These are phyloP conservation scores for Populus hybrid DNA, from an alignment of 441 rosid genomes.

Conservation along the genomic window DNA sequence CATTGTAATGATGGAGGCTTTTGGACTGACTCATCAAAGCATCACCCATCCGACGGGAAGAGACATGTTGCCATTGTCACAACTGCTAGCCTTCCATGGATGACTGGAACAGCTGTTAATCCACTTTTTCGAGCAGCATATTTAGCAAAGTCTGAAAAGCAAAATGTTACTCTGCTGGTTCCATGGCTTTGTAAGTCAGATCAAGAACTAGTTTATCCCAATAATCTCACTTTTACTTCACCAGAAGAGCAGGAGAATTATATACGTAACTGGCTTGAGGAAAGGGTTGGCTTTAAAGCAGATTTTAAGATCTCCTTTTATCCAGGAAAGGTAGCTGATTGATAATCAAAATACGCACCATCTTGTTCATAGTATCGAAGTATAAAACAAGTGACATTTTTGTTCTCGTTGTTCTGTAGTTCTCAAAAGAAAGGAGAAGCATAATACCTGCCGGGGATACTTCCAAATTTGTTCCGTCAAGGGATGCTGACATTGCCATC, in stretches of 20 bases:
- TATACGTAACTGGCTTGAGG: slow-evolving; percentile 93
- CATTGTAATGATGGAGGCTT: slow-evolving; percentile 90
- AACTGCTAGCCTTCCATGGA: slow-evolving; percentile 99
- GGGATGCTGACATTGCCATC: slow-evolving; percentile 90
- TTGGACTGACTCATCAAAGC: slow-evolving; percentile 66
- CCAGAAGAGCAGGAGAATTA: slow-evolving; percentile 95
- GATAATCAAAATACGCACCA: slow-evolving; percentile 10
- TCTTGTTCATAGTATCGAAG: neutral
- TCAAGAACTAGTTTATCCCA: slow-evolving; percentile 92
- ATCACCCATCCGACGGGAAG: slow-evolving; percentile 49
- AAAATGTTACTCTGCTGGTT: slow-evolving; percentile 86
- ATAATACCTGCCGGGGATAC: slow-evolving; percentile 96
- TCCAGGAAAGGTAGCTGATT: slow-evolving; percentile 79
- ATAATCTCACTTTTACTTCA: slow-evolving; percentile 73
- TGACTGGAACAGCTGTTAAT: slow-evolving; percentile 99
- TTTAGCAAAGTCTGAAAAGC: slow-evolving; percentile 73
- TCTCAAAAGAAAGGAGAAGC: slow-evolving; percentile 87
- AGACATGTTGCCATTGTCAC: slow-evolving; percentile 95
- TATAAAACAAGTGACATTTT: neutral
- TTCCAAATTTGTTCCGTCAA: slow-evolving; percentile 77
- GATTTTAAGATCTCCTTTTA: slow-evolving; percentile 91
- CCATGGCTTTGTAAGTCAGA: slow-evolving; percentile 99
- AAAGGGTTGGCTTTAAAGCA: slow-evolving; percentile 86
- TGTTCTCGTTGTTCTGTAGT: slow-evolving; percentile 41
- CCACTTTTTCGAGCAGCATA: slow-evolving; percentile 96